Evolutionary conservation across 225 moss, liverwort and hornwort genomes (phyloP).

Genomic region (Physcomitrium patens): DNA sequence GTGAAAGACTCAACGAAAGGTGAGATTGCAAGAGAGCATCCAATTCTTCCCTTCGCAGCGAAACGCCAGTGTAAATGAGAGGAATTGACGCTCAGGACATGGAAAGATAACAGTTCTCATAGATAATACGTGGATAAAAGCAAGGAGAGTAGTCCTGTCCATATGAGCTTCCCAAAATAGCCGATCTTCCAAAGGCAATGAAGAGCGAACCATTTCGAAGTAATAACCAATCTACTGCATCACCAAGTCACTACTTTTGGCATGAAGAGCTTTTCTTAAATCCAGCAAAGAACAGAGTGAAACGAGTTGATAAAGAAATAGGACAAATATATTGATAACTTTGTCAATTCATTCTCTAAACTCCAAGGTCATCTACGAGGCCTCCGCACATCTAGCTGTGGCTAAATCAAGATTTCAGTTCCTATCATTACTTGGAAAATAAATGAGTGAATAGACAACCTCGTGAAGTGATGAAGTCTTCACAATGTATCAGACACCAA

Average conservation of each 20-base stretch:
- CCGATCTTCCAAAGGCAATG: neutral
- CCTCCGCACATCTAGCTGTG: slow-evolving; percentile 19
- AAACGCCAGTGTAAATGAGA: neutral
- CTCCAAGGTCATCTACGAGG: neutral
- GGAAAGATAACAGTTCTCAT: neutral
- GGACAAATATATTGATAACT: slow-evolving; percentile 11
- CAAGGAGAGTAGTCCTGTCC: neutral
- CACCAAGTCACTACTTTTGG: neutral
- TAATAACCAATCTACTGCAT: neutral
- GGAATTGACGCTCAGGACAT: neutral
- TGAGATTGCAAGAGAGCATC: neutral
- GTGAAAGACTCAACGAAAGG: neutral
- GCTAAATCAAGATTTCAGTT: slow-evolving; percentile 24
- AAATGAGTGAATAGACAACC: neutral
- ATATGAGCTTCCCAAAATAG: neutral
- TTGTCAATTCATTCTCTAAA: slow-evolving; percentile 11
- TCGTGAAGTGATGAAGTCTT: slow-evolving; percentile 1
- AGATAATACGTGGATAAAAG: neutral
- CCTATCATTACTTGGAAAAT: slow-evolving; percentile 19
- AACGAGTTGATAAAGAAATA: slow-evolving; percentile 10
- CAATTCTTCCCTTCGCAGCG: neutral
- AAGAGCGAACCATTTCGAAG: neutral
- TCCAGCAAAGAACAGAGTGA: slow-evolving; percentile 13
- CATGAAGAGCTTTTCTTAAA: neutral
- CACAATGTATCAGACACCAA: slow-evolving; percentile 15